These are phyloP conservation scores for Ustilago esculenta DNA, from an alignment of 1,284 basidiomycete genomes.

Conservation along the genomic window DNA sequence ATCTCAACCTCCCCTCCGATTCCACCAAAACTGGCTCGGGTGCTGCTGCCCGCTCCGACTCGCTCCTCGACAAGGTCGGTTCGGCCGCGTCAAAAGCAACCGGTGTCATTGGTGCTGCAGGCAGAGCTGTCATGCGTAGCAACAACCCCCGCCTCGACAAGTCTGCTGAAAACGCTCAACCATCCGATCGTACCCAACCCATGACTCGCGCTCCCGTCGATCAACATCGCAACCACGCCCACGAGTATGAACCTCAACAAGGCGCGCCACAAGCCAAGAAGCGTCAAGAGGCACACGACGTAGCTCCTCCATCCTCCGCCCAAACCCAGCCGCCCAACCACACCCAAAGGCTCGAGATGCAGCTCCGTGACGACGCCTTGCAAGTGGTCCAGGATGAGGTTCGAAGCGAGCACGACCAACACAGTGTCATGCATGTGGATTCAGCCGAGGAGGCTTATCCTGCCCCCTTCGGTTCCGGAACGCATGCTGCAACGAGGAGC, in stretches of 20 bases:
- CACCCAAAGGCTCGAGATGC: conserved; percentile 32
- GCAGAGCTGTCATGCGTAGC: conserved; percentile 36
- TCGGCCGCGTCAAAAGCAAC: conserved; percentile 72
- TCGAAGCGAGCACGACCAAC: conserved; percentile 7
- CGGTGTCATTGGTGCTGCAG: conserved; percentile 74
- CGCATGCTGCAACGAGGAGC: conserved; percentile 3
- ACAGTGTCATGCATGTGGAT: conserved; percentile 6
- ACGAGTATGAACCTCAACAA: conserved; percentile 27
- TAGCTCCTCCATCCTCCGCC: neutral
- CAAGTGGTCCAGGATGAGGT: conserved; percentile 27
- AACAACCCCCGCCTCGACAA: conserved; percentile 42
- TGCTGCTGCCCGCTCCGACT: conserved; percentile 28
- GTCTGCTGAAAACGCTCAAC: conserved; percentile 23
- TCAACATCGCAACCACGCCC: conserved; percentile 15
- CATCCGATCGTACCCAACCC: conserved; percentile 14
- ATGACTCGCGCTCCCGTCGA: conserved; percentile 22
- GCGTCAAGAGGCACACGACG: conserved; percentile 25
- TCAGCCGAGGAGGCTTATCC: conserved; percentile 50
- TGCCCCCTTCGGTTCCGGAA: conserved; percentile 40
- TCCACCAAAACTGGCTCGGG: conserved; percentile 40
- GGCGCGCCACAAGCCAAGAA: conserved; percentile 29
- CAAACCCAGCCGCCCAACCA: conserved; percentile 14
- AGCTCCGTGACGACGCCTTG: conserved; percentile 19
- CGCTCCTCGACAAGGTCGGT: conserved; percentile 37
- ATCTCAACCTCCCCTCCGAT: conserved; percentile 34